Evolutionary conservation across 2,329 filamentous ascomycete genomes (phyloP).

Genomic region (Exophiala dermatitidis): DNA sequence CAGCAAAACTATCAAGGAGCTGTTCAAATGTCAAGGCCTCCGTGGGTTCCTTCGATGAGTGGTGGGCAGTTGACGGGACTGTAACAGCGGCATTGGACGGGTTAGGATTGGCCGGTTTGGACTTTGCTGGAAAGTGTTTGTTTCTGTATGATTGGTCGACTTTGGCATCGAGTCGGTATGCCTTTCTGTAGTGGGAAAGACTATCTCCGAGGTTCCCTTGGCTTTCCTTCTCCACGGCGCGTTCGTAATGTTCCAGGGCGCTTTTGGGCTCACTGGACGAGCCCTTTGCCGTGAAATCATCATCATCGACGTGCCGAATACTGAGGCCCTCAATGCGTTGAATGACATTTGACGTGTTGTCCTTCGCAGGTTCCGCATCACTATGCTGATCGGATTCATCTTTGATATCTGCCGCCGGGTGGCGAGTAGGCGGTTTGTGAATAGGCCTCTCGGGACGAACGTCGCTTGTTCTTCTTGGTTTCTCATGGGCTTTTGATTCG

Average conservation of each 20-base stretch:
- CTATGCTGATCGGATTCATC: slow-evolving; percentile 33
- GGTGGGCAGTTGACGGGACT: slow-evolving; percentile 49
- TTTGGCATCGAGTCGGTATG: slow-evolving; percentile 75
- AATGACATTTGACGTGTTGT: slow-evolving; percentile 24
- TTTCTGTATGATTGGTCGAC: slow-evolving; percentile 84
- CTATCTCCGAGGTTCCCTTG: slow-evolving; percentile 85
- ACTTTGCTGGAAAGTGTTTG: slow-evolving; percentile 72
- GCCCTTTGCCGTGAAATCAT: slow-evolving; percentile 32
- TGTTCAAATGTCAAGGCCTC: slow-evolving; percentile 51
- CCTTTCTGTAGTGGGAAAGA: slow-evolving; percentile 76
- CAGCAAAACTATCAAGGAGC: slow-evolving; percentile 68
- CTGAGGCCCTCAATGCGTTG: slow-evolving; percentile 35
- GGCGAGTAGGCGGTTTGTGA: slow-evolving; percentile 36
- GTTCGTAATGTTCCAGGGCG: slow-evolving; percentile 87
- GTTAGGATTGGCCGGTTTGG: slow-evolving; percentile 43
- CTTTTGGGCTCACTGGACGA: slow-evolving; percentile 53
- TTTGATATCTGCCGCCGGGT: slow-evolving; percentile 35
- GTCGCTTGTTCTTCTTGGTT: slow-evolving; percentile 15
- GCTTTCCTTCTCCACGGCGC: slow-evolving; percentile 79
- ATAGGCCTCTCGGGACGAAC: slow-evolving; percentile 23
- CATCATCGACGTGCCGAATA: slow-evolving; percentile 33
- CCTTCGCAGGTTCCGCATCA: slow-evolving; percentile 29
- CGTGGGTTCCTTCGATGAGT: slow-evolving; percentile 46
- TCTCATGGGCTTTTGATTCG: slow-evolving; percentile 5
- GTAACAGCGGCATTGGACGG: slow-evolving; percentile 47